Conservation (phyloP, 768 basidiomycete species). For the Rhizopogon salebrosus region DNA sequence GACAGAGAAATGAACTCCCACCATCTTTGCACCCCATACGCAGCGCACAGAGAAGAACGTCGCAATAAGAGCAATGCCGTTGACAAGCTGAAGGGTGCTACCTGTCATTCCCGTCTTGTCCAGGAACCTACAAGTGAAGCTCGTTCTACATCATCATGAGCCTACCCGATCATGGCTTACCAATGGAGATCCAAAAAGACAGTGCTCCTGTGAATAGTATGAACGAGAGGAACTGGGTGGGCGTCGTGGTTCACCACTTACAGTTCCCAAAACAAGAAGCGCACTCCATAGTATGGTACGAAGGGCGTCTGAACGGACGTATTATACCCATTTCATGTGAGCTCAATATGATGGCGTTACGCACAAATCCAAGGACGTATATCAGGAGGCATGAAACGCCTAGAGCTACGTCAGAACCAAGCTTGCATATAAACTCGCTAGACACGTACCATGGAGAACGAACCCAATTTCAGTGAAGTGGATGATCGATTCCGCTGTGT, state of each 20-base stretch:
- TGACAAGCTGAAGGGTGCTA: conserved; percentile 59
- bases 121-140: conserved; percentile 47
- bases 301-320: conserved; percentile 52
- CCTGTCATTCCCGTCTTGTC: conserved; percentile 76
- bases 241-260: conserved; percentile 27
- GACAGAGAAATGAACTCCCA: conserved; percentile 10
- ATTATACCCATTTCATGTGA: background rate
- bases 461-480: conserved; percentile 72
- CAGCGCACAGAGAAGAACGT: conserved; percentile 71
- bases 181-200: conserved; percentile 87
- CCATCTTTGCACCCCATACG: conserved; percentile 57
- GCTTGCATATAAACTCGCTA: background rate
- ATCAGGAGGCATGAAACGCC: conserved; percentile 60
- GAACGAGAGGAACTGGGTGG: conserved; percentile 3
- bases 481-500: conserved; percentile 62
- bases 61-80: conserved; percentile 60
- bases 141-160: background rate
- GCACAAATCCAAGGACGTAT: conserved; percentile 66
- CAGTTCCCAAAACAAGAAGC: conserved; percentile 83
- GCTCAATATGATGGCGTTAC: conserved; percentile 18
- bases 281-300: conserved; percentile 69
- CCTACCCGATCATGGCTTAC: conserved; percentile 32
- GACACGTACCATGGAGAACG: conserved; percentile 60
- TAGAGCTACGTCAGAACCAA: conserved; percentile 18
- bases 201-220: conserved; percentile 49